Conservation (phyloP, 176 grass and related monocot genomes). For the Sorghum bicolor region Sorghum_bicolor_NCBIv3 NC_012870.2:75498501-75499000, state of each 20-base stretch:
- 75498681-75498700: not conserved
- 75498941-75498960: slow-evolving; percentile 88
- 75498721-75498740: not conserved
- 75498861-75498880: slow-evolving; percentile 91
- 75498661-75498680: not conserved
- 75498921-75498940: slow-evolving; percentile 57
- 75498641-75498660: not conserved
- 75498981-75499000: slow-evolving; percentile 19
- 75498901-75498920: slow-evolving; percentile 32
- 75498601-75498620: not conserved
- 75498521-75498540: slow-evolving; percentile 29
- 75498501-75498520: not conserved
- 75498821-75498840: slow-evolving; percentile 34
- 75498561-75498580: slow-evolving; percentile 23
- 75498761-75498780: not conserved
- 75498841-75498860: slow-evolving; percentile 63
- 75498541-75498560: slow-evolving; percentile 21
- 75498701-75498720: not conserved
- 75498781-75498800: not conserved
- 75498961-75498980: slow-evolving; percentile 97
- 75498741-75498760: not conserved
- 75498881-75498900: slow-evolving; percentile 77
- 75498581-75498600: not conserved
- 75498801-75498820: slow-evolving; percentile 1
- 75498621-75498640: not conserved